phyloP scores from a whole-genome alignment of 2,329 filamentous ascomycete species.

The Dothidotthia symphoricarpi region DNA sequence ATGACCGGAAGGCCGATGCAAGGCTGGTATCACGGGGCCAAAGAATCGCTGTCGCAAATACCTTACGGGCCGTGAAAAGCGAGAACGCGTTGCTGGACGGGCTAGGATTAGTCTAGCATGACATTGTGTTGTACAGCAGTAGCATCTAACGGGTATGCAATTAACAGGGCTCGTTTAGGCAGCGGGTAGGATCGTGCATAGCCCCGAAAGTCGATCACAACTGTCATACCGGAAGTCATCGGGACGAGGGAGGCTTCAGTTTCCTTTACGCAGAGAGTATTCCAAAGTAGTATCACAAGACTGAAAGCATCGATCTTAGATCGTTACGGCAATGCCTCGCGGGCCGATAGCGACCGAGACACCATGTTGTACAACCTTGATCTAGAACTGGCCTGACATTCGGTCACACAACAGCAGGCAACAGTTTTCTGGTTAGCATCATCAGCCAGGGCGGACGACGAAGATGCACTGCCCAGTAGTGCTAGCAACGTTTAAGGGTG shows the following conservation, averaged over 20 bases:
- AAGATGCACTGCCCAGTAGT: slow-evolving; percentile 26
- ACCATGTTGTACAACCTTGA: slow-evolving; percentile 18
- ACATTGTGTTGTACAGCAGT: too few relatives aligned
- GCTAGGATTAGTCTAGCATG: slow-evolving; percentile 1
- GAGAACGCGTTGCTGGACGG: too few relatives aligned
- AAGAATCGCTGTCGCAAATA: background rate
- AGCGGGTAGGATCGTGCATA: too few relatives aligned
- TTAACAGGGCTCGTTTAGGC: background rate
- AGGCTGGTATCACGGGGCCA: slow-evolving; percentile 16
- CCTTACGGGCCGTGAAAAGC: too few relatives aligned
- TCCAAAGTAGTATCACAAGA: too few relatives aligned
- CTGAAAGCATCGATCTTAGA: too few relatives aligned
- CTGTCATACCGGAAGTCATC: too few relatives aligned
- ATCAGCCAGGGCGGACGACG: slow-evolving; percentile 14
- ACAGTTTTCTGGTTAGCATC: slow-evolving; percentile 16
- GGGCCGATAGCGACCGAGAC: slow-evolving; percentile 14
- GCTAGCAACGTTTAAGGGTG: slow-evolving; percentile 5
- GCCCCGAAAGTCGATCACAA: too few relatives aligned
- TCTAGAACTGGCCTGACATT: slow-evolving; percentile 19
- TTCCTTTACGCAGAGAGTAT: too few relatives aligned
- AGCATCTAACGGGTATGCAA: background rate
- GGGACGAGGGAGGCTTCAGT: too few relatives aligned
- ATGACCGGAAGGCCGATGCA: slow-evolving; percentile 10
- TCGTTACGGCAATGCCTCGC: too few relatives aligned
- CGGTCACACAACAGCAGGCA: slow-evolving; percentile 28